A percentile compares a stretch with the other conserved stretches of the same genome.
Conservation (phyloP, 2,329 filamentous ascomycete genomes). For the Trichoderma citrinoviride region DNA sequence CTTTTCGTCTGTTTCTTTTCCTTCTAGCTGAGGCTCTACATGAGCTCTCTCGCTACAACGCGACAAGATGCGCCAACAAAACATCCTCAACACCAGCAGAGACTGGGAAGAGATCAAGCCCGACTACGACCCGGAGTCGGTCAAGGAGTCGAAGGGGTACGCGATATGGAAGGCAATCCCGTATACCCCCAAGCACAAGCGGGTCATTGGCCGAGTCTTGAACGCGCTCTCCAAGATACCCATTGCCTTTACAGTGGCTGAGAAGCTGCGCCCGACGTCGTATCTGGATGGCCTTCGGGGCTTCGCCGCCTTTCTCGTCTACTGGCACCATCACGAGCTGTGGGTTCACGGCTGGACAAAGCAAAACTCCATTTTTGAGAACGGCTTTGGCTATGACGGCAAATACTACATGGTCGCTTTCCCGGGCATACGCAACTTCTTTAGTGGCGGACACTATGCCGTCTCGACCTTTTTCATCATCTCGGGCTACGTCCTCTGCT, state of each 20-base stretch:
- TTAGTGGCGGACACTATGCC: conserved; percentile 60
- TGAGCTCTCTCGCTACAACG: neutral
- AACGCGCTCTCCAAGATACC: conserved; percentile 9
- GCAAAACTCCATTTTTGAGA: conserved; percentile 46
- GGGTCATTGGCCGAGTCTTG: conserved; percentile 1
- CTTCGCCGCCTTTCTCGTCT: conserved; percentile 65
- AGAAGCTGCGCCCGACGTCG: conserved; percentile 49
- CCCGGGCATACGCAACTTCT: conserved; percentile 58
- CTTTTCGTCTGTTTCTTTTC: neutral
- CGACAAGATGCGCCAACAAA: conserved; percentile 34
- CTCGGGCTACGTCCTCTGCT: conserved; percentile 55
- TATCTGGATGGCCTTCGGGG: conserved; percentile 63
- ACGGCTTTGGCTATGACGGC: conserved; percentile 50
- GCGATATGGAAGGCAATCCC: conserved; percentile 32
- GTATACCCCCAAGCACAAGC: conserved; percentile 1
- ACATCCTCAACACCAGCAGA: conserved; percentile 34
- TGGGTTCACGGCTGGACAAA: conserved; percentile 50
- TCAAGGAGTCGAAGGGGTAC: conserved; percentile 26
- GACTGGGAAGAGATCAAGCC: conserved; percentile 36
- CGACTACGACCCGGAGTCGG: conserved; percentile 25
- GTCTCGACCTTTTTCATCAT: conserved; percentile 57
- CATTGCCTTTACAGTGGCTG: conserved; percentile 9
- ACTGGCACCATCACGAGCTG: conserved; percentile 58
- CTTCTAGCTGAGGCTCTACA: neutral
- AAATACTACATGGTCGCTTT: conserved; percentile 51